Percentiles rank a stretch among this genome's conserved stretches.
These are phyloP conservation scores for Lophiostoma macrostomum DNA, from an alignment of 495 filamentous ascomycete species.

Conservation along the genomic window DNA sequence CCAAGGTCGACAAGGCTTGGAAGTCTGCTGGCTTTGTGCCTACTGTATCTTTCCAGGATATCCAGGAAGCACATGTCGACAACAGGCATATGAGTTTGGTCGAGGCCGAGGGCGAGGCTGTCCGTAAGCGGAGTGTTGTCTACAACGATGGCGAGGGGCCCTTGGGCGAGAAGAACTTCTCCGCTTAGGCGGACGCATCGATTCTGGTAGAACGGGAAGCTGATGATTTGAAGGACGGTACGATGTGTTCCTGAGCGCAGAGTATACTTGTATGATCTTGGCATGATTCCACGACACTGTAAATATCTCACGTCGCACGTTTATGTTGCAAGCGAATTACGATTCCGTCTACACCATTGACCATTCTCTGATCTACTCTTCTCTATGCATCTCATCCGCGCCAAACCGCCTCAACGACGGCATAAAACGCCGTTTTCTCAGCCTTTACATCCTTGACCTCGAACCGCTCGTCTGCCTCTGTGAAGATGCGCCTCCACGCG, in stretches of 20 bases:
- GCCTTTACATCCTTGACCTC: constrained; percentile 6
- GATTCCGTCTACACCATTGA: no score
- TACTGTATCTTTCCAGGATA: constrained; percentile 40
- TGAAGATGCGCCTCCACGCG: constrained; percentile 26
- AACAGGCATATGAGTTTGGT: constrained; percentile 25
- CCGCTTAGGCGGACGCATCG: no score
- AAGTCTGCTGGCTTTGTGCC: constrained; percentile 35
- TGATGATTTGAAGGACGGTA: no score
- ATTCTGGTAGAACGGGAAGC: no score
- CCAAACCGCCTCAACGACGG: constrained; percentile 21
- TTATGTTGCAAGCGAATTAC: no score
- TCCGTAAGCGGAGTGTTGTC: constrained; percentile 24
- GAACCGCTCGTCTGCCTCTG: constrained; percentile 24
- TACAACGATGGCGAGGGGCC: constrained; percentile 22
- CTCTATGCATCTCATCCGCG: no score
- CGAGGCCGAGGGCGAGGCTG: constrained; percentile 20
- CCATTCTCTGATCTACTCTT: no score
- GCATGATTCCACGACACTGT: no score
- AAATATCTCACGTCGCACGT: no score
- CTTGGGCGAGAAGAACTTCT: constrained; percentile 8
- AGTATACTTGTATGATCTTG: no score
- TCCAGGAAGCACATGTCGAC: constrained; percentile 19
- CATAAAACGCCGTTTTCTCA: not conserved
- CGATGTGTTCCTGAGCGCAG: no score
- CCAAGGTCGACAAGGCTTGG: constrained; percentile 35